Evolutionary conservation across 2,329 filamentous ascomycete genomes (phyloP).

Genomic region (Aspergillus jensenii): DNA sequence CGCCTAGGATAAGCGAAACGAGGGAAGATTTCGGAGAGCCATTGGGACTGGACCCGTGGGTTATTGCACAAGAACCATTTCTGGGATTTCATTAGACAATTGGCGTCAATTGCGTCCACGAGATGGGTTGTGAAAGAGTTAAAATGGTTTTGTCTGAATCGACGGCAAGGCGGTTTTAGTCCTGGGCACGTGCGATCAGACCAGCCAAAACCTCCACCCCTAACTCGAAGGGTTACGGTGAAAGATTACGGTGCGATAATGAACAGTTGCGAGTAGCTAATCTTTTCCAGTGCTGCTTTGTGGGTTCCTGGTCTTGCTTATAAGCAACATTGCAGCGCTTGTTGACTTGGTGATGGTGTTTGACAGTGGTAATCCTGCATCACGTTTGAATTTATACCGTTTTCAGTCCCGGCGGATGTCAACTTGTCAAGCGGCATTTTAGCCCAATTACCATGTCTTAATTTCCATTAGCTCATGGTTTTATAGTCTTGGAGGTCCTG

Average conservation of each 20-base stretch:
- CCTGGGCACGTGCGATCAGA: background rate
- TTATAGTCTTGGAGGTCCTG: background rate
- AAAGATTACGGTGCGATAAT: too few species aligned
- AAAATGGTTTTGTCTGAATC: background rate
- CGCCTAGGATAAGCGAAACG: background rate
- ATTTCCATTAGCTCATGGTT: background rate
- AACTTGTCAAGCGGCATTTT: background rate
- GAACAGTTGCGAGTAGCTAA: too few species aligned
- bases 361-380: background rate
- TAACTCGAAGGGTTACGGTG: too few species aligned
- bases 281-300: background rate
- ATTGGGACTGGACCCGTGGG: constrained; percentile 13
- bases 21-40: background rate
- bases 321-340: background rate
- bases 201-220: background rate
- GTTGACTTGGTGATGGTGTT: background rate
- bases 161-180: background rate
- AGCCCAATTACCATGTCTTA: background rate
- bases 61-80: constrained; percentile 22
- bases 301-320: background rate
- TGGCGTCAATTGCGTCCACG: background rate
- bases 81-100: constrained; percentile 29
- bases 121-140: background rate
- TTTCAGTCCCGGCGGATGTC: background rate
- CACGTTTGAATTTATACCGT: background rate